Base-by-base conservation (phyloP, 345 rosid species). In the Crucihimalaya himalaica region DNA sequence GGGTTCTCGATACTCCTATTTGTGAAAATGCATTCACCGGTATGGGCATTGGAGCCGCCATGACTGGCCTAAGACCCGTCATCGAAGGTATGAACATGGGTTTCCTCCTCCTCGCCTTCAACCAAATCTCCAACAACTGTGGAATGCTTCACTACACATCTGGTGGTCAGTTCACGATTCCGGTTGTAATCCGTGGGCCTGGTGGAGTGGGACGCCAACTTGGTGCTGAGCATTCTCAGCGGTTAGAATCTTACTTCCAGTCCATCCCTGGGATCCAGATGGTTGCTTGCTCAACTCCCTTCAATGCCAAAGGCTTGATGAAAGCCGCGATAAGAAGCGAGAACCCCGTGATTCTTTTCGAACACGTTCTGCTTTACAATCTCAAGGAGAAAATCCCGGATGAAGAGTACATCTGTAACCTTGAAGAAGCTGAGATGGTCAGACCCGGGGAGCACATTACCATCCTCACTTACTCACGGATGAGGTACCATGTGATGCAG, bases 111-210 rank as follows among this genome's bases (percentile, higher is more conserved):
- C 81, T 94, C 6, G 98, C 98, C 54, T 94, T 89, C 84, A 92
- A 92, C 85, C 98, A 94, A 82, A 94, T 94, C 83, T 92, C 98
- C 69, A 94, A 94, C 88, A 91, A 91, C 70, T 92, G 99, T 8
- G 98, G 98, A 55, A 94, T 94, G 98, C 97, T 94, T 48, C 98
- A 94, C 72, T 94, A 92, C 83, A 94, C 98, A 32, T 94, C 98
- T 5, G 97, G 98, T 50, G 98, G 98, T 37, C 98, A 94, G 81
- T 94, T 92, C 75, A 89, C 81, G 4, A 92, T 94, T 52, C 98
- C 98, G 0, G 69, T 87, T 8, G 98, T 94, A 31, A 92, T 92
- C 61, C 98, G 97, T 21, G 98, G 98, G n/a, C 98, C 98, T 0
- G 98, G 98, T 62, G 98, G 98, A 64, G 98, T 94, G 13, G 98